Conservation (phyloP, 495 filamentous ascomycete species). For the Rostrohypoxylon terebratum region DNA sequence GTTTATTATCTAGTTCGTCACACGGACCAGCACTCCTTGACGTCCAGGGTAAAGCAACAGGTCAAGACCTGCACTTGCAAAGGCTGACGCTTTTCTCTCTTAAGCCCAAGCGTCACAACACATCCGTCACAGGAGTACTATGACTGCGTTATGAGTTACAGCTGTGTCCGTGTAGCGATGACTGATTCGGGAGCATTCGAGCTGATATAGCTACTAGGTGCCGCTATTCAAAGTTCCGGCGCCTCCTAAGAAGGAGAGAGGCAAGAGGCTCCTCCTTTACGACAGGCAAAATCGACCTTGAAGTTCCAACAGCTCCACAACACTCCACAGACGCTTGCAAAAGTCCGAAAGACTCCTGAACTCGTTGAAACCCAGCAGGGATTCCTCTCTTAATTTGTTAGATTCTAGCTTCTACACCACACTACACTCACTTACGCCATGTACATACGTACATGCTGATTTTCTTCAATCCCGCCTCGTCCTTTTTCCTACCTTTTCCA, state of each 20-base stretch:
- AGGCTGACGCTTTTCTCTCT: slow-evolving; percentile 34
- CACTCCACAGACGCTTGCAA: slow-evolving; percentile 37
- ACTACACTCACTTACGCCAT: not conserved
- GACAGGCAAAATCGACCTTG: slow-evolving; percentile 22
- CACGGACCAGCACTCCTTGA: slow-evolving; percentile 28
- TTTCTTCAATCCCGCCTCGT: slow-evolving; percentile 32
- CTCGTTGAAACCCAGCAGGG: slow-evolving; percentile 29
- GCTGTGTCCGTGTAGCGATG: slow-evolving; percentile 28
- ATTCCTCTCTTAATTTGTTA: slow-evolving; percentile 27
- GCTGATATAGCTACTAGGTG: not conserved
- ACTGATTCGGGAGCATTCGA: slow-evolving; percentile 4
- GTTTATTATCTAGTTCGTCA: slow-evolving; percentile 29
- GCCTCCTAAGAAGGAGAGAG: slow-evolving; percentile 3
- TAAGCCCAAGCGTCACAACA: slow-evolving; percentile 29
- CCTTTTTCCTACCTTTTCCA: slow-evolving; percentile 6
- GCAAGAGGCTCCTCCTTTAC: slow-evolving; percentile 3
- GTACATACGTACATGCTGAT: slow-evolving; percentile 11
- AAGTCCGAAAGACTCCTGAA: slow-evolving; percentile 33
- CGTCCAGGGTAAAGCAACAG: not conserved
- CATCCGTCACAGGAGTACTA: slow-evolving; percentile 18
- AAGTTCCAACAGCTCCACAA: slow-evolving; percentile 39
- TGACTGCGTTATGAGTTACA: slow-evolving; percentile 21
- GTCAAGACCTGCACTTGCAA: slow-evolving; percentile 21
- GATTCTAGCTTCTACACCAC: slow-evolving; percentile 10
- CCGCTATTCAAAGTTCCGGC: not conserved